Conservation (phyloP, 768 basidiomycete species). For the Suillus subaureus region DNA sequence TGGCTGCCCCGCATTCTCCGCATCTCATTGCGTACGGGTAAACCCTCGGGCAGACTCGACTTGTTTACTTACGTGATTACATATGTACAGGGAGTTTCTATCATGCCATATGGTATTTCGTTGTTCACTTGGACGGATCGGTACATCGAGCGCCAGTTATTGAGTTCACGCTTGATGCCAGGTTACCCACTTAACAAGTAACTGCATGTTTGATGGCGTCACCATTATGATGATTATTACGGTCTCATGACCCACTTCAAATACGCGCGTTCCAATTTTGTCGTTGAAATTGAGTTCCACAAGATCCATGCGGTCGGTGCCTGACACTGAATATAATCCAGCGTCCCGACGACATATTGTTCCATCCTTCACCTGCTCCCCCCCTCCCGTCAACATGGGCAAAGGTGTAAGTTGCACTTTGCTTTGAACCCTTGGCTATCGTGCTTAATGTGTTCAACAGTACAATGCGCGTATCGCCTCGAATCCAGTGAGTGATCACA, state of each 20-base stretch:
- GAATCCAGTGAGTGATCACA: conserved; percentile 49
- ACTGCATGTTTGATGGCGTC: neutral
- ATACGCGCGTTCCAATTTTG: conserved; percentile 7
- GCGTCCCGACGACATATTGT: neutral
- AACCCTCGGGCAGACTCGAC: neutral
- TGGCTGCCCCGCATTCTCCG: neutral
- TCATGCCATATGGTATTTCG: neutral
- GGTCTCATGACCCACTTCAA: conserved; percentile 8
- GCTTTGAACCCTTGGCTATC: neutral
- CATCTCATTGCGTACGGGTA: neutral
- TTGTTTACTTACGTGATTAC: too few species aligned
- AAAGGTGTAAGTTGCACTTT: conserved; percentile 21
- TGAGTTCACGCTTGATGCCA: neutral
- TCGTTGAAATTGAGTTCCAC: conserved; percentile 4
- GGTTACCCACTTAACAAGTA: neutral
- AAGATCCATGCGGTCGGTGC: conserved; percentile 14
- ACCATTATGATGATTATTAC: neutral
- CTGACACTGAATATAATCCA: neutral
- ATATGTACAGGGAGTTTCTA: neutral
- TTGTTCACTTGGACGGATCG: neutral
- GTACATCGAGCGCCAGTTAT: neutral
- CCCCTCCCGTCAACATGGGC: conserved; percentile 22
- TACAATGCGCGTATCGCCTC: conserved; percentile 58
- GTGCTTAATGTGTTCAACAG: conserved; percentile 30
- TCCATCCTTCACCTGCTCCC: conserved; percentile 5